These are phyloP conservation scores for Hypomontagnella monticulosa DNA, from an alignment of 495 filamentous ascomycete genomes.

Conservation along the genomic window DNA sequence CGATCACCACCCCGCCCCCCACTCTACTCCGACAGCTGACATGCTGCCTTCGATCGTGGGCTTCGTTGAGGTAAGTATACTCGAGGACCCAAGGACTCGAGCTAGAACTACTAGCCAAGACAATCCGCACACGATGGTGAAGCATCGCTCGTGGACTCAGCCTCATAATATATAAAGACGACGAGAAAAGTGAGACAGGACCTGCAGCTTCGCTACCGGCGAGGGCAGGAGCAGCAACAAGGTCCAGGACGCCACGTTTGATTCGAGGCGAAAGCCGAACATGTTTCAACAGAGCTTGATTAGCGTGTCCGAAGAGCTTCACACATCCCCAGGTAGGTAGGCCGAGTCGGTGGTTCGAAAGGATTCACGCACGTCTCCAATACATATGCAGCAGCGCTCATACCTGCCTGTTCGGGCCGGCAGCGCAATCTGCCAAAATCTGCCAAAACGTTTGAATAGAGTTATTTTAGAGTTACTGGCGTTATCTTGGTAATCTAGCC, in stretches of 20 bases:
- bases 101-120: not conserved
- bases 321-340: conserved; percentile 27
- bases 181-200: conserved; percentile 33
- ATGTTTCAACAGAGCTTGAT: conserved; percentile 24
- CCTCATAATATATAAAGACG: conserved; percentile 18
- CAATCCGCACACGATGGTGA: not conserved
- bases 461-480: conserved; percentile 38
- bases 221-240: not conserved
- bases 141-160: conserved; percentile 12
- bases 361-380: conserved; percentile 35
- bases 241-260: conserved; percentile 30
- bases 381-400: conserved; percentile 27
- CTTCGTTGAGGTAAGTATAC: not conserved
- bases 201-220: conserved; percentile 24
- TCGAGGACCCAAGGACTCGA: no score
- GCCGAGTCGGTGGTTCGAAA: conserved; percentile 14
- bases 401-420: conserved; percentile 35
- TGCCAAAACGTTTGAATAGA: conserved; percentile 38
- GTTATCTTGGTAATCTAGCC: not conserved
- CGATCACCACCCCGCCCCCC: no score
- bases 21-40: no score
- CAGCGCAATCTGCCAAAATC: conserved; percentile 12
- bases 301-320: not conserved
- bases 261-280: conserved; percentile 12
- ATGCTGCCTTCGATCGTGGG: not conserved